These are phyloP conservation scores for Heterobasidion irregulare DNA, from an alignment of 1,284 basidiomycete genomes.

Conservation along the genomic window DNA sequence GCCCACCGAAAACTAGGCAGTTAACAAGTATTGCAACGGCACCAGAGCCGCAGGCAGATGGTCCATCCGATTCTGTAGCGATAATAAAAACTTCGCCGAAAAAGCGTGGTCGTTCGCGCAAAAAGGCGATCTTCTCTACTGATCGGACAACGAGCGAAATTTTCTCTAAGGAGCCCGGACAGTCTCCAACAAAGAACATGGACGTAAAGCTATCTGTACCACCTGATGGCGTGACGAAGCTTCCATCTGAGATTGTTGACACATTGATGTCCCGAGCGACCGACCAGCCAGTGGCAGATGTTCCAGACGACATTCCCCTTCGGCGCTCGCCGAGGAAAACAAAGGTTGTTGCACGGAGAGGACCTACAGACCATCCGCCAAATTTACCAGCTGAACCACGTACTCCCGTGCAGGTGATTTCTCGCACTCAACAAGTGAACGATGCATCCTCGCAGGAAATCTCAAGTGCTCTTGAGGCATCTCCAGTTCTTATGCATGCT, in stretches of 20 bases:
- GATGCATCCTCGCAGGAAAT: background rate
- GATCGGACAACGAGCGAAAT: background rate
- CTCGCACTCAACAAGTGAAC: background rate
- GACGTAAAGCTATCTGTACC: background rate
- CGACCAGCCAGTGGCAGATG: background rate
- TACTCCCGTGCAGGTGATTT: background rate
- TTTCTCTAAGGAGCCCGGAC: background rate
- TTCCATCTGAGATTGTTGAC: background rate
- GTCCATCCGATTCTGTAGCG: background rate
- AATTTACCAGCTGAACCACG: background rate
- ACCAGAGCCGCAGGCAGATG: background rate
- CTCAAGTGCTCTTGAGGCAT: background rate
- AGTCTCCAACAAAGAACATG: background rate
- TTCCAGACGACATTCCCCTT: background rate
- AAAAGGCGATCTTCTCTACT: background rate
- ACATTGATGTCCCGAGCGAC: background rate
- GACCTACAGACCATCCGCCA: too few relatives aligned
- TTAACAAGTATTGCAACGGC: background rate
- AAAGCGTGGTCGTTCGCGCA: conserved; percentile 19
- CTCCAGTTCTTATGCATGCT: background rate
- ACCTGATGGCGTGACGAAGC: background rate
- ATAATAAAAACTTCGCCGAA: conserved; percentile 12
- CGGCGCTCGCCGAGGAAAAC: background rate
- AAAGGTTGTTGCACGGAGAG: background rate
- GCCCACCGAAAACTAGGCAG: conserved; percentile 22